Conservation (phyloP, 495 filamentous ascomycete genomes). For the Penicillium desertorum region DNA sequence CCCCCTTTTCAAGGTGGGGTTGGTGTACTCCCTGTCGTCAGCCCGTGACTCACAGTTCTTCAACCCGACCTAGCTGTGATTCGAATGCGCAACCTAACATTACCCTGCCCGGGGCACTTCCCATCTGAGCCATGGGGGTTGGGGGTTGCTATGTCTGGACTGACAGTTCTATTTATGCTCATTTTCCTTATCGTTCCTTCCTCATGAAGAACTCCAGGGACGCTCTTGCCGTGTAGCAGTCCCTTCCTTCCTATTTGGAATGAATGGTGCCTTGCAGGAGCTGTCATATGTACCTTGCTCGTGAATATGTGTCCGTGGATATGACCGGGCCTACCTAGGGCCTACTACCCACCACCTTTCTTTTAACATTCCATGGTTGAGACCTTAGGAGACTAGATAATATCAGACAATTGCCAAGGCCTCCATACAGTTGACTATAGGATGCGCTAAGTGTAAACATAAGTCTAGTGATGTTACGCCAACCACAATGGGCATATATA, state of each 20-base stretch:
- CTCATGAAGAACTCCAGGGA: not conserved
- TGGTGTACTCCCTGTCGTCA: constrained; percentile 1
- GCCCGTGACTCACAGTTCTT: not conserved
- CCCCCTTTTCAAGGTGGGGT: not conserved
- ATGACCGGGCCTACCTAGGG: too few species aligned
- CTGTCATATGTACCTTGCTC: too few species aligned
- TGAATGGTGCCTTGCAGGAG: too few species aligned
- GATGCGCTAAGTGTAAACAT: not conserved
- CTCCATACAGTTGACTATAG: not conserved
- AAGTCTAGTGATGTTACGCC: not conserved
- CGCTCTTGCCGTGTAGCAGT: not conserved
- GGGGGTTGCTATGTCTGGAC: not conserved
- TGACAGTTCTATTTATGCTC: not conserved
- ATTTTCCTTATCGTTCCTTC: not conserved
- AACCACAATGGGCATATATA: not conserved
- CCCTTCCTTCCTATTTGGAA: too few species aligned
- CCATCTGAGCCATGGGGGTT: not conserved
- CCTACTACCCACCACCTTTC: too few species aligned
- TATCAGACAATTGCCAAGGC: not conserved
- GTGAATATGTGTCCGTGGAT: too few species aligned
- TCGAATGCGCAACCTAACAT: not conserved
- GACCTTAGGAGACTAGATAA: not conserved
- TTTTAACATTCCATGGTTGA: too few species aligned
- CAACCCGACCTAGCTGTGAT: not conserved
- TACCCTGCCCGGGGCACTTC: not conserved